These are phyloP conservation scores for Fusarium protoensiforme DNA, from an alignment of 2,329 filamentous ascomycete genomes.

Conservation along the genomic window DNA sequence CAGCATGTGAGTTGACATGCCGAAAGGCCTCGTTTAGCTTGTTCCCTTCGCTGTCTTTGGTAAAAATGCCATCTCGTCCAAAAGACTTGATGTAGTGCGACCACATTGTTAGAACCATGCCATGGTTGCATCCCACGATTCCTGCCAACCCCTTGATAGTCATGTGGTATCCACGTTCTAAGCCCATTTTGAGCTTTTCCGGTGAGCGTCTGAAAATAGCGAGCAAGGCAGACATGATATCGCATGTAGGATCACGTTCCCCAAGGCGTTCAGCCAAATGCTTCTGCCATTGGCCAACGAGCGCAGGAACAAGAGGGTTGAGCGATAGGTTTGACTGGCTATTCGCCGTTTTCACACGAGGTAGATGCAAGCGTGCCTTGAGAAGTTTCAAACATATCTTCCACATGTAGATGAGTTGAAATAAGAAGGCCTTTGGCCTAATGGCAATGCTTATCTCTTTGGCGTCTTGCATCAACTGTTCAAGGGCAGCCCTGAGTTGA, in stretches of 20 bases:
- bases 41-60: not conserved
- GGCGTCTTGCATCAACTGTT: not conserved
- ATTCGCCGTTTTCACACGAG: not conserved
- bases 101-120: not conserved
- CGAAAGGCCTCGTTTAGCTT: not conserved
- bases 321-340: not conserved
- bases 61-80: not conserved
- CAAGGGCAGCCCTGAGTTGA: not conserved
- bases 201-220: not conserved
- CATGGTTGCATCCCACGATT: not conserved
- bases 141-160: not conserved
- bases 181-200: not conserved
- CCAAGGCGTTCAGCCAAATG: not conserved
- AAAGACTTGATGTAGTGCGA: not conserved
- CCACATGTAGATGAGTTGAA: not conserved
- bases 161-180: not conserved
- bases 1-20: not conserved
- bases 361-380: not conserved
- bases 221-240: not conserved
- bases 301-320: not conserved
- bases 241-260: not conserved
- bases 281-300: not conserved
- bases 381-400: not conserved
- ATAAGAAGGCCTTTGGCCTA: not conserved
- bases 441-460: not conserved